These are phyloP conservation scores for Cystofilobasidium macerans DNA, from an alignment of 768 basidiomycete genomes.

Conservation along the genomic window DNA sequence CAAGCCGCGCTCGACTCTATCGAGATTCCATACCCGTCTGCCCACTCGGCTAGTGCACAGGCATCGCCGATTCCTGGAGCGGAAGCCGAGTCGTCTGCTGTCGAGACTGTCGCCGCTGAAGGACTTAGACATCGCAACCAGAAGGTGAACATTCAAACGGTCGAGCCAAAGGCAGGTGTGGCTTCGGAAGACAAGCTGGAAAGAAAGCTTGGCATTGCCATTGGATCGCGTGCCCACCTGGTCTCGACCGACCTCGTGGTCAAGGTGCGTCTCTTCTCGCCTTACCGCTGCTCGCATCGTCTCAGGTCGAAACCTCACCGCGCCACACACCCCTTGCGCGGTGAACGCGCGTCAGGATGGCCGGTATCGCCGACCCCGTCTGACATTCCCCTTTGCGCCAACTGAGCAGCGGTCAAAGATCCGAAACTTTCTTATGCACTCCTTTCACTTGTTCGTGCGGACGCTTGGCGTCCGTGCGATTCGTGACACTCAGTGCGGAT, in stretches of 20 bases:
- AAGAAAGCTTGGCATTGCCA: conserved; percentile 45
- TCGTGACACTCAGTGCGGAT: conserved; percentile 84
- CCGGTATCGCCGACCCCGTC: neutral
- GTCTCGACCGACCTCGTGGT: conserved; percentile 87
- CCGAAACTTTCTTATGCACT: conserved; percentile 88
- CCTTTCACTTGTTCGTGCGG: conserved; percentile 75
- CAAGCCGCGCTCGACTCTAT: conserved; percentile 63
- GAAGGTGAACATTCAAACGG: neutral
- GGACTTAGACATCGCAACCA: neutral
- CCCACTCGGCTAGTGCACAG: neutral
- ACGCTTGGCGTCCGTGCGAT: conserved; percentile 64
- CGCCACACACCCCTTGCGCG: no score
- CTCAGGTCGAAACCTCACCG: neutral
- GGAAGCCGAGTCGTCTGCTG: neutral
- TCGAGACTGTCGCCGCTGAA: neutral
- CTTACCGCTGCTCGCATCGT: neutral
- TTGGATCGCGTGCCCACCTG: conserved; percentile 85
- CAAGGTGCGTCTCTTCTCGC: conserved; percentile 50
- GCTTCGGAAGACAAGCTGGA: no score
- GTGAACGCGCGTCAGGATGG: no score
- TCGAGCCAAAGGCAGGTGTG: neutral
- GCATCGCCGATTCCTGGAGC: neutral
- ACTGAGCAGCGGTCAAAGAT: conserved; percentile 72
- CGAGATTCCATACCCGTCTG: conserved; percentile 30
- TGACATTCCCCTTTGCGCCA: neutral